Base-by-base conservation (phyloP, 805 yeast genomes). In the Candida caryicola region DNA sequence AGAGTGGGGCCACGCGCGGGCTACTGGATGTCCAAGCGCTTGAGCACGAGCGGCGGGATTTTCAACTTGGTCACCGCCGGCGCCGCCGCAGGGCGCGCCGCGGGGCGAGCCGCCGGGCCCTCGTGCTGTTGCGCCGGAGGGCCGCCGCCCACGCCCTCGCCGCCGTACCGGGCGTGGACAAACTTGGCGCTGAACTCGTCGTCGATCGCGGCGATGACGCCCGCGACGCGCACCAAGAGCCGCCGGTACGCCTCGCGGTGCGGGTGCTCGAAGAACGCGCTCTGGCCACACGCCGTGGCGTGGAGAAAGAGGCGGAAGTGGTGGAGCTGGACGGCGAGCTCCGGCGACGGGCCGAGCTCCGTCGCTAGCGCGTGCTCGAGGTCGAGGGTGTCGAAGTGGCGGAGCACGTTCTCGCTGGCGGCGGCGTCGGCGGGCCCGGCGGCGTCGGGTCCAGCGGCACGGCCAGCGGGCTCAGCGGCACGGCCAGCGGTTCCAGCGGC, bases 301-400 rank as follows among this genome's bases (percentile, higher is more conserved):
- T 46, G 39, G 4, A 50, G 16, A 33, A 43, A 52, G 10, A 52
- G 32, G 31, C 35, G 29, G 29, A 51, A 51, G 4, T 5, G 37
- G 16, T 8, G 17, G 25, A 6, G n/a, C 9, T 6, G 25, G 6
- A n/a, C 25, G 14, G 17, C 13, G 26, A n/a, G 25, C 25, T 12
- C 16, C 36, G 2, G 12, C 17, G 31, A 9, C 14, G 14, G n/a
- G 3, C 17, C 26, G n/a, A 23, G 19, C 16, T 33, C 30, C 13
- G 13, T 23, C 21, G 27, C 29, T 17, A 29, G 15, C 9, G 23
- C 21, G 17, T 23, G 28, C 18, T 16, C 12, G 17, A 32, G 14
- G 19, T 23, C 23, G 18, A 21, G 13, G 3, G 35, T 12, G 15
- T 25, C 34, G 33, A 39, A 39, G 23, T 39, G 27, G 5, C 27